phyloP scores from a whole-genome alignment of 2,329 filamentous ascomycete genomes.

The Aspergillus nomiae region DNA sequence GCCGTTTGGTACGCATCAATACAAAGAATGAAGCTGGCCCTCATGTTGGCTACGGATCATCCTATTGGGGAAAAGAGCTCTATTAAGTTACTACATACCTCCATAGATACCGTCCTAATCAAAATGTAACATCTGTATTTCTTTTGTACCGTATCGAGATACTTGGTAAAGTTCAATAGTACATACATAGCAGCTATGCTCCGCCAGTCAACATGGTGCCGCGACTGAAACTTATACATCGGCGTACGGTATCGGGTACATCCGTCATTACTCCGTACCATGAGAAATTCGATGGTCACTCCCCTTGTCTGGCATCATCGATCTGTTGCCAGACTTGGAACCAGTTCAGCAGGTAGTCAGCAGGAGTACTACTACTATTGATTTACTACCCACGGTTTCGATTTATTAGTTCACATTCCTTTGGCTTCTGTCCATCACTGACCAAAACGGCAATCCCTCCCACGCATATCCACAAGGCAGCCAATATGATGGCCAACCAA shows the following conservation, averaged over 20 bases:
- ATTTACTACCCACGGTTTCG: background rate
- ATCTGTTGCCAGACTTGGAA: background rate
- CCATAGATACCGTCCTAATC: background rate
- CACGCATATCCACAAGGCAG: background rate
- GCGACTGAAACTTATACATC: background rate
- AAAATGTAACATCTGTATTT: no score
- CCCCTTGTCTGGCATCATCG: background rate
- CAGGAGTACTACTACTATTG: background rate
- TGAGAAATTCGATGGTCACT: background rate
- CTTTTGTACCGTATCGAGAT: background rate
- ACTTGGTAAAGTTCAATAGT: background rate
- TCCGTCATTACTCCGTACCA: background rate
- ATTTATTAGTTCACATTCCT: background rate
- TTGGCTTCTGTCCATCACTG: background rate
- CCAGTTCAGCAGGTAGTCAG: background rate
- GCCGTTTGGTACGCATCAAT: background rate
- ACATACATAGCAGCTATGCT: background rate
- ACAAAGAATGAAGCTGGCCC: background rate
- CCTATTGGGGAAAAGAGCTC: background rate
- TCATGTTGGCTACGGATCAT: background rate
- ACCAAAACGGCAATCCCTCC: background rate
- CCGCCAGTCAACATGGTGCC: background rate
- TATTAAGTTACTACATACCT: no score
- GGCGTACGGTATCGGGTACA: constrained; percentile 2
- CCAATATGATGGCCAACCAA: background rate